Evolutionary conservation across 1,284 basidiomycete species (phyloP), one percentile per base, ranked within the genome.

Genomic region (Rhodotorula sp.): DNA sequence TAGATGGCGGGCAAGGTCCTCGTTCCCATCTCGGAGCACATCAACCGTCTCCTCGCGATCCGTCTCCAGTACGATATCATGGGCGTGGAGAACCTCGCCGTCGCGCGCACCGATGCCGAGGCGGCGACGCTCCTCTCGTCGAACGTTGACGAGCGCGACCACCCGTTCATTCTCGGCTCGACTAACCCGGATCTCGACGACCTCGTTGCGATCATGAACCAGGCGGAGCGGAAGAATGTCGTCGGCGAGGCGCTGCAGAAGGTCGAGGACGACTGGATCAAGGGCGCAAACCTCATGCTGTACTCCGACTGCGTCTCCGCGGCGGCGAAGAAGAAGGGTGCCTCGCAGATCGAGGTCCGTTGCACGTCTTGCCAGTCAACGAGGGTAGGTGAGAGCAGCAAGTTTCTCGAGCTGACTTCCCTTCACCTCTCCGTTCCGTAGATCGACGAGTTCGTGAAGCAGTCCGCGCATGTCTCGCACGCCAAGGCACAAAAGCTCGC

Each of bases 121-220:
- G 95, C 96, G 15, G 96, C 96, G 7, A 98, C 95, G 2, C 88
- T 99, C 77, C 92, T 99, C 85, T 92, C 94, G 64, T 90, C 92
- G 79, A 98, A 98, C 84, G 93, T 99, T 74, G 97, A 99, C 83
- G 89, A 91, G 79, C 90, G 96, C 53, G 96, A 99, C 84, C 96
- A 99, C 80, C 83, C 93, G 44, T 99, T 97, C 86, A 95, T 99
- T 81, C 88, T 98, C 48, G 96, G 96, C 57, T 88, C 87, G 67
- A 96, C 94, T 61, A 95, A 97, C 82, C 81, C 91, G 19, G 76
- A 80, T 61, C 82, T 87, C 37, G 84, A 84, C 32, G 73, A 76
- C 62, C 86, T 98, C 66, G 91, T 91, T 73, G 85, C 85, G 46
- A 87, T 91, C 76, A 94, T 98, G 91, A 86, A 85, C 71, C 87